Base-by-base conservation (phyloP, 2,329 filamentous ascomycete genomes). In the Lecanoromycetidae sp. region DNA sequence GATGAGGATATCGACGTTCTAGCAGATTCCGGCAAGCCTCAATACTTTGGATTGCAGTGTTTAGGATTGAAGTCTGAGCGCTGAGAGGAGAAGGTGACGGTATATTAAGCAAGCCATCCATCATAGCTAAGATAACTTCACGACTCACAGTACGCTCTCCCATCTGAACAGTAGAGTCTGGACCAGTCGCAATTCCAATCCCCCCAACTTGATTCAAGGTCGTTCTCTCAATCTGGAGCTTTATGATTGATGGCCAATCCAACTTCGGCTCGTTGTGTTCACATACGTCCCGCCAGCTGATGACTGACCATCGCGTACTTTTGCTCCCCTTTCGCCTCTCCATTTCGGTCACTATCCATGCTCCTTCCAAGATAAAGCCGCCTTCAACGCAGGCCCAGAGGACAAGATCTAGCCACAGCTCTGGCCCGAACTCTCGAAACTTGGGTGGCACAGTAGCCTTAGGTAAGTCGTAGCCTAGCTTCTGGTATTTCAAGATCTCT, bases 111-210 rank as follows among this genome's bases (percentile, higher is more conserved):
- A 77, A 57, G 13, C 69, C 71, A 54, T 77, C 72, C 25, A 77
- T 61, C 33, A 77, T 67, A 5, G 73, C 71, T 43, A 69, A 63
- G 22, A 79, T 67, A 9, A 80, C 68, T 59, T 81, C 77, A 34
- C 66, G 66, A 55, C 75, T 79, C 55, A 81, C 69, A 0, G 72
- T 77, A 41, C 65, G 60, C 34, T 52, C 50, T 2, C 63, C 66
- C 27, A 69, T 61, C n/a, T 67, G 66, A 25, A 62, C 57, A 50
- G 68, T 66, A 2, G 61, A 46, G 2, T 48, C 33, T 29, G 39
- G 34, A 20, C 48, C 37, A 17, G 22, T 46, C n/a, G 40, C 53
- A n/a, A 53, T 40, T 26, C 41, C 39, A 20, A 51, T 37, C 13
- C 47, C 52, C 17, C 46, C 49, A 17, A 43, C 30, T 20, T 51